Evolutionary conservation across 2,329 filamentous ascomycete genomes (phyloP).

Genomic region (Verticillium nonalfalfae): DNA sequence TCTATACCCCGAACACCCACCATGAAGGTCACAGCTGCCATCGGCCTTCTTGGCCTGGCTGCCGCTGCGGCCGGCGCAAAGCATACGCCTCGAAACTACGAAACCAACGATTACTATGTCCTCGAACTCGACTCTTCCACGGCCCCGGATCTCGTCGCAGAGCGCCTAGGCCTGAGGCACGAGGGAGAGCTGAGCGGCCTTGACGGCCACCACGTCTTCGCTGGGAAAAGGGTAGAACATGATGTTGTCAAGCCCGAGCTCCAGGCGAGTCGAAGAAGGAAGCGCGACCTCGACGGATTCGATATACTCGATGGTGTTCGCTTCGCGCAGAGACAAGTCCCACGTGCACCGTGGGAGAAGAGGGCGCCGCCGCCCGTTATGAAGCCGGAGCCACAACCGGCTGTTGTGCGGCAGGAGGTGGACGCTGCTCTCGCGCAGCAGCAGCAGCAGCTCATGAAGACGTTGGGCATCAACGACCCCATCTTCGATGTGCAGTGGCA

Average conservation of each 20-base stretch:
- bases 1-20: constrained; percentile 3
- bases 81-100: constrained; percentile 62
- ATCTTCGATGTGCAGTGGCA: constrained; percentile 97
- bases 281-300: constrained; percentile 43
- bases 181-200: constrained; percentile 78
- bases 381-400: constrained; percentile 8
- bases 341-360: constrained; percentile 47
- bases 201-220: constrained; percentile 79
- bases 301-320: constrained; percentile 68
- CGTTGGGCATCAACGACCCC: constrained; percentile 76
- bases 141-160: constrained; percentile 63
- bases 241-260: constrained; percentile 53
- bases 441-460: constrained; percentile 54
- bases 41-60: constrained; percentile 48
- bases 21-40: constrained; percentile 47
- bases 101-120: constrained; percentile 86
- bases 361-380: constrained; percentile 34
- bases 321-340: constrained; percentile 68
- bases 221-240: constrained; percentile 54
- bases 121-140: constrained; percentile 67
- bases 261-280: constrained; percentile 51
- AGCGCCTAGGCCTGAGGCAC: constrained; percentile 67
- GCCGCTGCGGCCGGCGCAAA: constrained; percentile 37
- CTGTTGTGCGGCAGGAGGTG: constrained; percentile 6
- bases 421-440: constrained; percentile 26